Evolutionary conservation across 352 stramenopile species (phyloP).

Genomic region (Plasmopara viticola): DNA sequence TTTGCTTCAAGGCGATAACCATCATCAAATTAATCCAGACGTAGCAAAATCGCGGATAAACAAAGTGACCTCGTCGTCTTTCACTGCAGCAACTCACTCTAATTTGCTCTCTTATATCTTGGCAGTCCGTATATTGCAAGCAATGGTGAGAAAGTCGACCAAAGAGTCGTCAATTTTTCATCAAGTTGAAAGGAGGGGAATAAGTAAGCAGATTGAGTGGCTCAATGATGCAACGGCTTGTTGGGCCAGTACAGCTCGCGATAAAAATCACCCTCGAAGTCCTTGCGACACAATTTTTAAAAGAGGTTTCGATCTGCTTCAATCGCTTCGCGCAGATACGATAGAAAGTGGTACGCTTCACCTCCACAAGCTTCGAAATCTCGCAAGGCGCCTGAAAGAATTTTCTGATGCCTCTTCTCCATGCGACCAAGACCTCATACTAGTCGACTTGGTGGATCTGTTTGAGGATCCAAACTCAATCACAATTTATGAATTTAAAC

Average conservation of each 20-base stretch:
- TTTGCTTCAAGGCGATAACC: constrained; percentile 48
- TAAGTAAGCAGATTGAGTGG: constrained; percentile 65
- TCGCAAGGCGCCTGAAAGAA: constrained; percentile 50
- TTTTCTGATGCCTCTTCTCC: constrained; percentile 21
- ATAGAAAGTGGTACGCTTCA: constrained; percentile 71
- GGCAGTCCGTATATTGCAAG: constrained; percentile 65
- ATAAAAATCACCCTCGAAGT: constrained; percentile 5
- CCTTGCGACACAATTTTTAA: constrained; percentile 48
- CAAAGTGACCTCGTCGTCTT: background rate
- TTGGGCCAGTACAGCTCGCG: constrained; percentile 23
- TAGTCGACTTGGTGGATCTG: constrained; percentile 69
- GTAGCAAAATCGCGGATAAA: constrained; percentile 1
- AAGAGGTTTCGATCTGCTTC: constrained; percentile 41
- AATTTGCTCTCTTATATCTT: constrained; percentile 63
- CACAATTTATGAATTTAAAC: constrained; percentile 81
- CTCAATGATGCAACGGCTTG: constrained; percentile 38
- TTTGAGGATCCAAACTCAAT: constrained; percentile 73
- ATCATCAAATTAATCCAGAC: constrained; percentile 6
- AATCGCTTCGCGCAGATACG: constrained; percentile 57
- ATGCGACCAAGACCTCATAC: constrained; percentile 43
- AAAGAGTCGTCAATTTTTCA: constrained; percentile 58
- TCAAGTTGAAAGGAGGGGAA: constrained; percentile 76
- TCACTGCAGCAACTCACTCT: constrained; percentile 12
- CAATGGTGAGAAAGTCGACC: constrained; percentile 55
- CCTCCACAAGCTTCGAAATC: constrained; percentile 66